Percentiles rank a stretch among this genome's conserved stretches.
phyloP scores from a whole-genome alignment of 139 green algal species.

The Prasinococcaceae sp. region DNA sequence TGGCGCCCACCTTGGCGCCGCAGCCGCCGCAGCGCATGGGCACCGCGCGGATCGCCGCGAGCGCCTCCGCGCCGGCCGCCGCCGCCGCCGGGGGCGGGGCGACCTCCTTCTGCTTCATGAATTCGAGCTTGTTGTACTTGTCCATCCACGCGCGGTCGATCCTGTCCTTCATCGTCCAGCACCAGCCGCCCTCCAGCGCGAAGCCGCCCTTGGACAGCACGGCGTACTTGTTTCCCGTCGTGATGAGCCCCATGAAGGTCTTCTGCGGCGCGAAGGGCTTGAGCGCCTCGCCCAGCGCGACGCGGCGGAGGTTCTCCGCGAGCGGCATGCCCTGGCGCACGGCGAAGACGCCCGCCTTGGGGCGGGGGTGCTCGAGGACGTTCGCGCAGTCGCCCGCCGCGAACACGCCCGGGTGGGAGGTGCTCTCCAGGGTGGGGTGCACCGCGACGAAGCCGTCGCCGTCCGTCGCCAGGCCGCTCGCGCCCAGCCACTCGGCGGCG shows the following conservation, averaged over 20 bases:
- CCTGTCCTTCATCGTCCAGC: conserved; percentile 79
- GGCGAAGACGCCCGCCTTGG: conserved; percentile 94
- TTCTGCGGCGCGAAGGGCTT: conserved; percentile 61
- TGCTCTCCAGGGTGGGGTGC: conserved; percentile 31
- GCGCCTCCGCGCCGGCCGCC: conserved; percentile 30
- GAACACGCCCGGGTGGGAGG: conserved; percentile 62
- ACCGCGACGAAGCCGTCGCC: conserved; percentile 67
- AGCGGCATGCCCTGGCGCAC: conserved; percentile 63
- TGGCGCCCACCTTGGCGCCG: conserved; percentile 64
- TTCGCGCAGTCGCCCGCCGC: conserved; percentile 70
- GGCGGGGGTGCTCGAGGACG: conserved; percentile 46
- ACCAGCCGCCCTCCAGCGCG: conserved; percentile 37
- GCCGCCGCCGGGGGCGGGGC: background rate
- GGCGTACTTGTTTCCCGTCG: conserved; percentile 28
- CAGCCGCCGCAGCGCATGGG: conserved; percentile 83
- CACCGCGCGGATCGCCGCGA: conserved; percentile 23
- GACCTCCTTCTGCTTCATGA: conserved; percentile 12
- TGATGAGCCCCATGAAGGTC: conserved; percentile 65
- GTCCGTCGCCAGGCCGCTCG: conserved; percentile 41
- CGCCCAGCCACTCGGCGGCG: conserved; percentile 48
- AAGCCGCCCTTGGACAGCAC: conserved; percentile 17
- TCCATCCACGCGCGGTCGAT: conserved; percentile 66
- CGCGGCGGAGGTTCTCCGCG: conserved; percentile 61
- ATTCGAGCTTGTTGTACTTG: conserved; percentile 18
- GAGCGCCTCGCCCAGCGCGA: conserved; percentile 42